Base-by-base conservation (phyloP, 1,284 basidiomycete species). In the Fomes fomentarius region DNA sequence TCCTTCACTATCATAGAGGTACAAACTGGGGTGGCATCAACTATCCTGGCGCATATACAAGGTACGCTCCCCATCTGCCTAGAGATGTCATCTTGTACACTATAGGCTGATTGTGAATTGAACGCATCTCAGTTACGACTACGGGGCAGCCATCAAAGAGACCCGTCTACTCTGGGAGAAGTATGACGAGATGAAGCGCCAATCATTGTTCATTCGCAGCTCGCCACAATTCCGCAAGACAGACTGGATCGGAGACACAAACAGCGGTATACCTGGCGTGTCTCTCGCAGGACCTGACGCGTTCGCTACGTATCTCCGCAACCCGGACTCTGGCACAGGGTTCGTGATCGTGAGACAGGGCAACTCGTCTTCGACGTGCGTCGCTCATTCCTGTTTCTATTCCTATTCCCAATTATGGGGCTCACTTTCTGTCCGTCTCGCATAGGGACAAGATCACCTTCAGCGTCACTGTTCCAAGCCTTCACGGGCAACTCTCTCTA, bases 21-120 rank as follows among this genome's bases (percentile, higher is more conserved):
- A 92, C 89, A 1, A 89, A 85, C 9, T 92, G 90, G 90, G 89
- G 87, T 45, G 86, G 74, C 9, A 74, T 92, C 44, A 83, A 89
- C 2, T 89, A 84, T 73, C 88, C 77, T 0, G 78, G 79, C 2
- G 82, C 81, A 28, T 87, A 89, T 65, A 86, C 69, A 0, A 69
- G 66, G 76, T 75, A 59, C 4, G 47, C 15, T n/a, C 4, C 15
- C 10, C 8, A 7, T 5, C 17, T 14, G n/a, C n/a, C n/a, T n/a
- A n/a, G n/a, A n/a, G n/a, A n/a, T n/a, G n/a, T n/a, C n/a, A n/a
- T n/a, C n/a, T n/a, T n/a, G n/a, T n/a, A n/a, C n/a, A n/a, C n/a
- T n/a, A n/a, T n/a, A n/a, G n/a, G n/a, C n/a, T n/a, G n/a, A n/a
- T n/a, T n/a, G n/a, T n/a, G n/a, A n/a, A n/a, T n/a, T n/a, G n/a